These are phyloP conservation scores for Chrysoporthe austroafricana DNA, from an alignment of 2,329 filamentous ascomycete genomes.

Conservation along the genomic window DNA sequence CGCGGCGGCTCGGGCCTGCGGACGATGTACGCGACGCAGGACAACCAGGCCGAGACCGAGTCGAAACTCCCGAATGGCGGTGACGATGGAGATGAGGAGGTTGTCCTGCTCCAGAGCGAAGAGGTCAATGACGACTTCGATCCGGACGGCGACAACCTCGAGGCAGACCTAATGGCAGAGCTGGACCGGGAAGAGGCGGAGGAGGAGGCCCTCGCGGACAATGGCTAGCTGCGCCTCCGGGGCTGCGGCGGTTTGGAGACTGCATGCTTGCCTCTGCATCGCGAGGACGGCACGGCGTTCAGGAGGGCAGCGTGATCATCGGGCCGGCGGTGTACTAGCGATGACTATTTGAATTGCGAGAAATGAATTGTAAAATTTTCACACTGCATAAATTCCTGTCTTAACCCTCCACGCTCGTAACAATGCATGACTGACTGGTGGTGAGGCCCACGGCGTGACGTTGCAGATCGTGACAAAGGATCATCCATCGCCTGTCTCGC, in stretches of 20 bases:
- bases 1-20: conserved; percentile 52
- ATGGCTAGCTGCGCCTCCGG: conserved; percentile 24
- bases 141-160: conserved; percentile 57
- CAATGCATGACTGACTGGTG: too few relatives aligned
- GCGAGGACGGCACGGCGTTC: neutral
- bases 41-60: neutral
- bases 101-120: conserved; percentile 31
- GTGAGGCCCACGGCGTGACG: too few relatives aligned
- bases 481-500: too few relatives aligned
- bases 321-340: neutral
- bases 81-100: conserved; percentile 42
- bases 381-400: neutral
- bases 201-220: conserved; percentile 33
- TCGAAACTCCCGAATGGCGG: neutral
- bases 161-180: conserved; percentile 66
- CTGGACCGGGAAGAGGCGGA: conserved; percentile 50
- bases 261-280: neutral
- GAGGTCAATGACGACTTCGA: conserved; percentile 28
- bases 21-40: conserved; percentile 37
- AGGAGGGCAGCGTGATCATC: neutral
- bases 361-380: neutral
- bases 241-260: neutral
- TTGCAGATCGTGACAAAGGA: too few relatives aligned
- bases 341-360: neutral
- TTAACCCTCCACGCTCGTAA: too few relatives aligned